Base-by-base conservation (phyloP, 495 filamentous ascomycete genomes). In the Trichoderma erinaceum region DNA sequence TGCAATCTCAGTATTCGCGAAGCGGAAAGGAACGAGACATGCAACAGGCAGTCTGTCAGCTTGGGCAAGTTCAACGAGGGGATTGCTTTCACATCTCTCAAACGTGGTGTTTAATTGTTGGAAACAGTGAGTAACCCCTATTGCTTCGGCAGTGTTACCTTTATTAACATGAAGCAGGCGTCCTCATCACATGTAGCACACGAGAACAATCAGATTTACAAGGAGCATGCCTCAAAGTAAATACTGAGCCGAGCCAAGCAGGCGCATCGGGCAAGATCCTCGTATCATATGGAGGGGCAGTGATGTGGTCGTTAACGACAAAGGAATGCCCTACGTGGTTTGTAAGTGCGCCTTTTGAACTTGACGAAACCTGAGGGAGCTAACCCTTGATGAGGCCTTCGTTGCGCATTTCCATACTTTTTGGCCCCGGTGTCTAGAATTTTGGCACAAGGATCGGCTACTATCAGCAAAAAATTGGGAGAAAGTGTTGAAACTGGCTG, bases 61-160 rank as follows among this genome's bases (percentile, higher is more conserved):
- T 73, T 65, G 68, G 68, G 21, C 68, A 71, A 15, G 69, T 69
- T 7, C 70, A 72, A 18, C 63, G 63, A 23, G 70, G 69, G 27
- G 12, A 67, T 29, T 78, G 76, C 52, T 78, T 78, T 69, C 75
- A 78, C 61, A 74, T 76, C 52, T 68, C 75, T 12, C 76, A 78
- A 52, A 25, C 74, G 44, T 78, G 76, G 75, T 73, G 69, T 52
- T 56, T 78, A 41, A 67, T 76, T 3, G 43, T 76, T 21, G 73
- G 73, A 63, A 70, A 75, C 23, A 70, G 73, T 75, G 68, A 69
- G 71, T 32, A 32, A 1, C 13, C 56, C 27, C 11, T 16, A 15
- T 7, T 3, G 15, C 7, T 41, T 32, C n/a, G 13, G 18, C 41
- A 18, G 15, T 4, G 15, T 4, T 1, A 18, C 23, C 21, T 68